phyloP scores from a whole-genome alignment of 2,329 filamentous ascomycete genomes.

The Sporothrix schenckii region DNA sequence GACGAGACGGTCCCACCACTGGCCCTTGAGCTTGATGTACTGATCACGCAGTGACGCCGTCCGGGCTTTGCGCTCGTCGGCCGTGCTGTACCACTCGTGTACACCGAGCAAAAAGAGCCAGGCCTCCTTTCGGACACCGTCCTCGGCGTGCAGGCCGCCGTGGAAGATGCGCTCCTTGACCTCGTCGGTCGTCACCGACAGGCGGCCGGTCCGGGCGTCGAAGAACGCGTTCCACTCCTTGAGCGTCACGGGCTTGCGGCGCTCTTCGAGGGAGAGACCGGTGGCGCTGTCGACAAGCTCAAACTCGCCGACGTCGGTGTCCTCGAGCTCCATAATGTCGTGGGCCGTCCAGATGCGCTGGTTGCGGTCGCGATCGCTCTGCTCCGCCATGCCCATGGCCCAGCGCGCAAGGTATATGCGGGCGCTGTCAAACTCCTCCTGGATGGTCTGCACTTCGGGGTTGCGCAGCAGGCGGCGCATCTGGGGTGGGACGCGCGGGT shows the following conservation, averaged over 20 bases:
- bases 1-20: slow-evolving; percentile 94
- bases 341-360: slow-evolving; percentile 90
- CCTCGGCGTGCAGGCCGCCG: slow-evolving; percentile 83
- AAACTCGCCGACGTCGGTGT: slow-evolving; percentile 93
- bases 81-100: slow-evolving; percentile 88
- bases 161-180: slow-evolving; percentile 98
- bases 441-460: slow-evolving; percentile 90
- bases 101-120: slow-evolving; percentile 94
- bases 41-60: slow-evolving; percentile 86
- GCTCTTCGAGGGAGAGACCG: slow-evolving; percentile 73
- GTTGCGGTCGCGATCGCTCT: slow-evolving; percentile 84
- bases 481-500: slow-evolving; percentile 87
- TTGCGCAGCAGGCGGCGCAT: slow-evolving; percentile 82
- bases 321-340: slow-evolving; percentile 90
- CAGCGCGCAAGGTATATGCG: slow-evolving; percentile 91
- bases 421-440: slow-evolving; percentile 97
- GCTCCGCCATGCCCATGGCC: slow-evolving; percentile 98
- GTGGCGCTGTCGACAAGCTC: slow-evolving; percentile 81
- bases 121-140: slow-evolving; percentile 92
- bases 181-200: slow-evolving; percentile 83
- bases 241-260: slow-evolving; percentile 73
- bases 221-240: slow-evolving; percentile 94
- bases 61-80: slow-evolving; percentile 79
- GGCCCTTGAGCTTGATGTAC: slow-evolving; percentile 89
- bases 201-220: slow-evolving; percentile 69